Base-by-base conservation (phyloP, 1,139 yeast genomes). In the Pichia sp. region DNA sequence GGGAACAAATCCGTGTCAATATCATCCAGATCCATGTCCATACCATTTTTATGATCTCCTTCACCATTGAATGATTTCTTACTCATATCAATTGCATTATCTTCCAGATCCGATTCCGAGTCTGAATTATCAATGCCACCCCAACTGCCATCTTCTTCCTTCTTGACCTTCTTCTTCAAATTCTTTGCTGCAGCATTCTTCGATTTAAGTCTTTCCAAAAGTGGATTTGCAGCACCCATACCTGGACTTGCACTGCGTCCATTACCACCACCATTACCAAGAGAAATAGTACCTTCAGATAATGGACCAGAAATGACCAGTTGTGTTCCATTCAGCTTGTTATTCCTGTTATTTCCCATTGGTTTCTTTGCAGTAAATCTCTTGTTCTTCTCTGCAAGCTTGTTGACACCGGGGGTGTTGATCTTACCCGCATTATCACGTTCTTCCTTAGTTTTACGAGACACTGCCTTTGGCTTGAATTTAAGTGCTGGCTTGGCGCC, bases 401-500 rank as follows among this genome's bases (percentile, higher is more conserved):
- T 42, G 29, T 44, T 50, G n/a, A 50, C 37, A 13, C 56, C 54
- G 1, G 55, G 54, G 2, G 46, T 49, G 8, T 44, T 42, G 11
- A 67, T 66, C 1, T 87, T 85, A 0, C 87, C 87, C 27, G 76
- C 74, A 30, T 80, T 77, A 21, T 77, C 93, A 55, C 96, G 66
- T 51, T 85, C 96, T 50, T 83, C 91, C 48, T 84, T 80, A 16
- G 86, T 64, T 54, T 85, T 75, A 58, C 96, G 67, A 2, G 84
- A 85, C 28, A 86, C 94, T 2, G 68, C 79, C 56, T 86, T 86
- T 1, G 96, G 96, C 53, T 78, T 74, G 59, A 86, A 86, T 57
- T 80, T 77, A 35, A 73, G 64, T 1, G 53, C 41, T 16, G 76
- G 74, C 49, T 72, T 76, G 6, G 33, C 41, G 5, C 50, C 32